Evolutionary conservation across 306 rosid species (phyloP).

Genomic region (Neltuma alba): DNA sequence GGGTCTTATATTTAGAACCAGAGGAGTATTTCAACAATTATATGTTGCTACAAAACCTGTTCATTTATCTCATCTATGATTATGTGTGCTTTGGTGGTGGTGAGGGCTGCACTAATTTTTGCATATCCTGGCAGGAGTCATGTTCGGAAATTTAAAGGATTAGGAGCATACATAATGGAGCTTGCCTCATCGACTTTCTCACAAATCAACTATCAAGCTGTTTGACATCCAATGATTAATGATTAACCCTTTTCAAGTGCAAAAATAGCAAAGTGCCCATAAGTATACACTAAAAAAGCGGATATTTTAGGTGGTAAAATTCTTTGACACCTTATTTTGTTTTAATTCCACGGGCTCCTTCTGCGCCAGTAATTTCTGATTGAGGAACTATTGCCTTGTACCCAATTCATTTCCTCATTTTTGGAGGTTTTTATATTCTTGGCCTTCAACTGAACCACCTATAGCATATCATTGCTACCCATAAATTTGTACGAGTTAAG

Average conservation of each 20-base stretch:
- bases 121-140: constrained; percentile 35
- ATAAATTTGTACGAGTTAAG: constrained; percentile 31
- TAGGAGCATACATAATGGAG: constrained; percentile 15
- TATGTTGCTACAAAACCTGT: background rate
- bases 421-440: constrained; percentile 10
- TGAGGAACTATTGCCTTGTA: constrained; percentile 14
- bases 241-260: background rate
- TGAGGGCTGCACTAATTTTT: background rate
- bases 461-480: constrained; percentile 16
- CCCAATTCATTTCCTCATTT: constrained; percentile 29
- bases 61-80: background rate
- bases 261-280: background rate
- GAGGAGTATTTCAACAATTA: background rate
- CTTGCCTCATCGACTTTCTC: constrained; percentile 24
- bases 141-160: constrained; percentile 30
- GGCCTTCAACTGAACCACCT: constrained; percentile 29
- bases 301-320: background rate
- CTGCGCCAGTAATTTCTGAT: background rate
- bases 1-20: too few species aligned
- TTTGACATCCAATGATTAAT: constrained; percentile 33
- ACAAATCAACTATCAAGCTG: constrained; percentile 25
- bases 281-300: background rate
- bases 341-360: background rate
- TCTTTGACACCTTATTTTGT: background rate
- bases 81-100: background rate